Conservation (phyloP, 2,329 filamentous ascomycete species). For the Penicillium expansum region DNA sequence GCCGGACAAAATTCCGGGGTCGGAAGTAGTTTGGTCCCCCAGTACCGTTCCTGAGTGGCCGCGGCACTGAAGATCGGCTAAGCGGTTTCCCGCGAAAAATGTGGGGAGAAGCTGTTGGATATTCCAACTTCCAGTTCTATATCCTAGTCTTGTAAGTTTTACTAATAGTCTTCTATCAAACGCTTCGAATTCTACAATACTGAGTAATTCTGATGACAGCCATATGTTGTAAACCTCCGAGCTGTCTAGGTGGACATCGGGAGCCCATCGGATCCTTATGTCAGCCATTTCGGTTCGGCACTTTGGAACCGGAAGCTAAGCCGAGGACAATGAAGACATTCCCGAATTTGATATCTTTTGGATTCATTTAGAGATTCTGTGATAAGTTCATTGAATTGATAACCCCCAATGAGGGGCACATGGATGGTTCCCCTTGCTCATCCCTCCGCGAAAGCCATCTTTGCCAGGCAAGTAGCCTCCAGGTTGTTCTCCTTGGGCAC, state of each 20-base stretch:
- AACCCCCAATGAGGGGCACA: not conserved
- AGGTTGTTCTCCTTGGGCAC: constrained; percentile 23
- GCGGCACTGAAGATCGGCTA: constrained; percentile 40
- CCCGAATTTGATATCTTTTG: not conserved
- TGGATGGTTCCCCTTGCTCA: not conserved
- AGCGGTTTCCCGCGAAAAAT: constrained; percentile 32
- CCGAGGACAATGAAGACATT: not conserved
- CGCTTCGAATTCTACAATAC: not conserved
- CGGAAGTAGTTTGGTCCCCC: constrained; percentile 22
- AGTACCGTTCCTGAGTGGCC: constrained; percentile 19
- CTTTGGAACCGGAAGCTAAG: not conserved
- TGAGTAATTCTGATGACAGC: too few relatives aligned
- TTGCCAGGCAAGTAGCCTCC: not conserved
- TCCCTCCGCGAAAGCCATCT: not conserved
- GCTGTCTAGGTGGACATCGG: not conserved
- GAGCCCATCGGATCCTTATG: not conserved
- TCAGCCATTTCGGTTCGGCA: constrained; percentile 5
- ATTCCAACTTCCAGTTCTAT: not conserved
- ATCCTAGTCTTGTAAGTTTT: not conserved
- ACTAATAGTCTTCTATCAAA: not conserved
- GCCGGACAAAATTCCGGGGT: constrained; percentile 32
- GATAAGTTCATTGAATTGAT: not conserved
- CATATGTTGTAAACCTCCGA: not conserved
- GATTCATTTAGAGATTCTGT: not conserved
- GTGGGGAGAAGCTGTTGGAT: constrained; percentile 17